Conservation (phyloP, 2,329 filamentous ascomycete species). For the Conoideocrella luteorostrata region DNA sequence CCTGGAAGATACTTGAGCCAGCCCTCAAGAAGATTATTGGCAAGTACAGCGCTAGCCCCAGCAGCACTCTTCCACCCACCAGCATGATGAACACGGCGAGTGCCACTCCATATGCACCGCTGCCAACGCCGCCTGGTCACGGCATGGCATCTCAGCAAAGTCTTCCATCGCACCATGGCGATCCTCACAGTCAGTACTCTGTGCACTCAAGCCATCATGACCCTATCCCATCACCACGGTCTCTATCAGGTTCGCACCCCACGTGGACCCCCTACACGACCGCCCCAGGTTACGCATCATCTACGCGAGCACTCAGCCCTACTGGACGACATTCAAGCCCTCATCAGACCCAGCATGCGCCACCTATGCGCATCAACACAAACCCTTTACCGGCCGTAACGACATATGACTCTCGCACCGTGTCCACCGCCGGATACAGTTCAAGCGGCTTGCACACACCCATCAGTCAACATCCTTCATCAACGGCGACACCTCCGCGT, state of each 20-base stretch:
- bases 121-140: constrained; percentile 41
- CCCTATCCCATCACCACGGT: constrained; percentile 45
- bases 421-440: constrained; percentile 29
- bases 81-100: constrained; percentile 36
- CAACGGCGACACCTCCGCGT: constrained; percentile 30
- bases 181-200: constrained; percentile 31
- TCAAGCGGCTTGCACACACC: constrained; percentile 33
- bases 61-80: constrained; percentile 29
- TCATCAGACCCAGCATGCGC: constrained; percentile 23
- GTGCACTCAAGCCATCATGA: constrained; percentile 40
- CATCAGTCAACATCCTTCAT: constrained; percentile 30
- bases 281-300: constrained; percentile 25
- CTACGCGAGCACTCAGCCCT: constrained; percentile 37
- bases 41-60: constrained; percentile 68
- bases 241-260: constrained; percentile 40
- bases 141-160: constrained; percentile 24
- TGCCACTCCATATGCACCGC: constrained; percentile 32
- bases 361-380: constrained; percentile 30
- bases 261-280: constrained; percentile 43
- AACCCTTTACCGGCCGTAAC: constrained; percentile 32
- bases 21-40: constrained; percentile 97
- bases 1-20: constrained; percentile 81
- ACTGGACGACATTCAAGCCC: constrained; percentile 28
- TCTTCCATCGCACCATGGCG: constrained; percentile 21
- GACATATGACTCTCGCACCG: constrained; percentile 32